Conservation (phyloP, 768 basidiomycete species). For the Mycena galopus region DNA sequence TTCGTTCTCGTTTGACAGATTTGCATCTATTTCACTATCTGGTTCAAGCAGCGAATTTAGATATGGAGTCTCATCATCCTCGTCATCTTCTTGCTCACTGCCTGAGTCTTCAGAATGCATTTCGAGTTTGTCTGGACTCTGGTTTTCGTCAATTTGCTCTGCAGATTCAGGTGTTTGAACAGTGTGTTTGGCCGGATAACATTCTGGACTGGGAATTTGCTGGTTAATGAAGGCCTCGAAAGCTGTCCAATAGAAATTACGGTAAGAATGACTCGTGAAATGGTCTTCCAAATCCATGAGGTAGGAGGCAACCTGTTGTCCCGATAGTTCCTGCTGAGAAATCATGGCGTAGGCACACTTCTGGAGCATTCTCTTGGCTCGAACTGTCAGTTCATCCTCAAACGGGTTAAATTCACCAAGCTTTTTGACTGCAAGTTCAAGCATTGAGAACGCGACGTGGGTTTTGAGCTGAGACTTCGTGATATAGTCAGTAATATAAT, state of each 20-base stretch:
- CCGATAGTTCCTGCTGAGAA: background rate
- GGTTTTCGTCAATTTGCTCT: no score
- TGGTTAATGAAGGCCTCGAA: background rate
- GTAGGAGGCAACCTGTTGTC: background rate
- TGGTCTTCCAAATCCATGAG: background rate
- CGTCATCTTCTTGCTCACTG: no score
- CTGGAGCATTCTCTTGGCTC: background rate
- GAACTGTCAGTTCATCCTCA: background rate
- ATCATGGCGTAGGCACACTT: background rate
- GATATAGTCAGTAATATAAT: background rate
- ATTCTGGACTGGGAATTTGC: background rate
- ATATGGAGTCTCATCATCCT: no score
- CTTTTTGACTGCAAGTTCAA: background rate
- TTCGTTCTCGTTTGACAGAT: no score
- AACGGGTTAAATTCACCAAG: background rate
- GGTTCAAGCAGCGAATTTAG: no score
- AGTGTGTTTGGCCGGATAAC: background rate
- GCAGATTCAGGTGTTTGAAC: no score
- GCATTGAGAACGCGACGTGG: background rate
- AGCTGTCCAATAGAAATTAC: background rate
- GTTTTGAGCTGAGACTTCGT: background rate
- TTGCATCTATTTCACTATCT: no score
- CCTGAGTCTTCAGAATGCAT: no score
- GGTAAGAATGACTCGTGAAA: background rate
- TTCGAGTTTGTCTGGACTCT: no score